phyloP scores from a whole-genome alignment of 176 grass and related monocot genomes.

The Eleusine indica region DNA sequence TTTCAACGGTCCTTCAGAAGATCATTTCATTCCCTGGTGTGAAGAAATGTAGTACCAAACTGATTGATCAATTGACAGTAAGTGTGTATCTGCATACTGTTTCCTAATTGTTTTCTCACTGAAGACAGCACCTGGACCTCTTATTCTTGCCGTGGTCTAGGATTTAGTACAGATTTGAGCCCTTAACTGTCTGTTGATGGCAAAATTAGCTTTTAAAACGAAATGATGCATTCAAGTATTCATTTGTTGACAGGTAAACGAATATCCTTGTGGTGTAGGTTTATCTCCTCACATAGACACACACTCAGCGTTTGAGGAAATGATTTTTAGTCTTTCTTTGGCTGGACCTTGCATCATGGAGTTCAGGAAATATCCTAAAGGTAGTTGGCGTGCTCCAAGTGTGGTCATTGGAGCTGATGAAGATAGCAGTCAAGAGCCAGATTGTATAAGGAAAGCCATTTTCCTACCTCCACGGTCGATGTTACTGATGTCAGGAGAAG shows the following conservation, averaged over 20 bases:
- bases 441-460: conserved; percentile 70
- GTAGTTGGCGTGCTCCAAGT: conserved; percentile 60
- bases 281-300: conserved; percentile 97
- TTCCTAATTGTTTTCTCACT: conserved; percentile 6
- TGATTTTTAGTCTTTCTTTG: conserved; percentile 96
- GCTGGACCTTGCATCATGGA: conserved; percentile 95
- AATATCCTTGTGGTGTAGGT: conserved; percentile 93
- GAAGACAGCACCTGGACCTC: background rate
- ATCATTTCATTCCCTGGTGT: conserved; percentile 63
- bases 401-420: conserved; percentile 49
- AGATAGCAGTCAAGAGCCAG: conserved; percentile 41
- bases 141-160: conserved; percentile 9
- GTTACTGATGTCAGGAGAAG: conserved; percentile 96
- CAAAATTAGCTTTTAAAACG: conserved; percentile 10
- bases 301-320: conserved; percentile 92
- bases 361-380: conserved; percentile 82
- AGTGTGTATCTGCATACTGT: conserved; percentile 25
- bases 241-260: conserved; percentile 69
- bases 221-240: conserved; percentile 36
- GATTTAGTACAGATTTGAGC: background rate
- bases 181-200: background rate
- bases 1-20: conserved; percentile 66
- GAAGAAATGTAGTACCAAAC: conserved; percentile 41
- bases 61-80: conserved; percentile 92
- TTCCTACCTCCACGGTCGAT: conserved; percentile 79